Evolutionary conservation across 2,329 filamentous ascomycete genomes (phyloP).

Genomic region (Neofusicoccum umdonicola): DNA sequence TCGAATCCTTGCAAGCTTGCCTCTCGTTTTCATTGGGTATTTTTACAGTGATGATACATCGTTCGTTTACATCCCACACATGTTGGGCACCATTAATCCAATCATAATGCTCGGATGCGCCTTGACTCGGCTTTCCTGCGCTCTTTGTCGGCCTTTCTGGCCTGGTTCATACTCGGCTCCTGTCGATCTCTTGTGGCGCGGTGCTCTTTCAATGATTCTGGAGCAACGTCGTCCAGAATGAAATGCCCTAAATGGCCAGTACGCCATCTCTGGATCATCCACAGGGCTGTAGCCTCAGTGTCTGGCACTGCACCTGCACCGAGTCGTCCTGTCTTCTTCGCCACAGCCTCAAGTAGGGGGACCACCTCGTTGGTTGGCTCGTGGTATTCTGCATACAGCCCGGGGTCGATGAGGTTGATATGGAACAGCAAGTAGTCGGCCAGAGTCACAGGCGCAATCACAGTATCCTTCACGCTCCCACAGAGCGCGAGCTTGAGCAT

Average conservation of each 20-base stretch:
- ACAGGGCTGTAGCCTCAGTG: conserved; percentile 70
- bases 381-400: conserved; percentile 62
- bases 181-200: conserved; percentile 46
- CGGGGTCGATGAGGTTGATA: conserved; percentile 67
- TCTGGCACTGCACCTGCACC: conserved; percentile 70
- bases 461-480: conserved; percentile 84
- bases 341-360: conserved; percentile 68
- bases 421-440: conserved; percentile 89
- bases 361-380: conserved; percentile 81
- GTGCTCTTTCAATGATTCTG: conserved; percentile 56
- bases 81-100: no score
- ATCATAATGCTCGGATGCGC: neutral
- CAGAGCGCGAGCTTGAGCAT: conserved; percentile 96
- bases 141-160: conserved; percentile 64
- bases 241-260: conserved; percentile 73
- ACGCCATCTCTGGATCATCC: conserved; percentile 80
- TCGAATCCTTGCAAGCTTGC: no score
- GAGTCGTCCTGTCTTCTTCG: conserved; percentile 71
- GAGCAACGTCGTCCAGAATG: conserved; percentile 72
- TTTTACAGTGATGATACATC: neutral
- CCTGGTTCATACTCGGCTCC: conserved; percentile 64
- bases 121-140: conserved; percentile 2
- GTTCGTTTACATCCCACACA: neutral
- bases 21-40: no score
- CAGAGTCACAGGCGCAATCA: conserved; percentile 73